Evolutionary conservation across 345 rosid species (phyloP), one percentile per base, ranked within the genome.

Genomic region (Linum tenue): DNA sequence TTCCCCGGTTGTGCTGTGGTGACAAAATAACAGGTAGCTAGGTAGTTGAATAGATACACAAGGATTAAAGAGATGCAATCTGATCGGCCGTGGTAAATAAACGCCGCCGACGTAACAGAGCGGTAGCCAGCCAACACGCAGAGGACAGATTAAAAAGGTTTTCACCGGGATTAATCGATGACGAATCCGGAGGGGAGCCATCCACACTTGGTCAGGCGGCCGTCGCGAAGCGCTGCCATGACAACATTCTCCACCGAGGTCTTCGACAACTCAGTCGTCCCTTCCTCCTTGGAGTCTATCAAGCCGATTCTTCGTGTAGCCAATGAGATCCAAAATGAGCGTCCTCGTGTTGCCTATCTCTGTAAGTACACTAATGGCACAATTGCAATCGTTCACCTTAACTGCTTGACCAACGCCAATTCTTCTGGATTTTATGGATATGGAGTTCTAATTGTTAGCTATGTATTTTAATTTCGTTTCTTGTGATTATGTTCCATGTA

Each of bases 201-300:
- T 9, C 53, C 53, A 9, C 53, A 48, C 14, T 48, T 48, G 14
- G 53, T 48, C 53, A 48, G 95, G 83, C 84, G 98, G 80, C 88
- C 98, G 64, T 92, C 97, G 11, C 84, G 97, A 60, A 81, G 98
- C 59, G 96, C 92, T 2, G 89, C 97, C 69, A 78, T 78, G 69
- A 90, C 97, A 59, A 86, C 88, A 10, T 80, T 94, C 72, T 86
- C 97, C 3, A 84, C 86, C 11, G 98, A 92, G 82, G 98, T 92
- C 44, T 88, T 92, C 66, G 98, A 92, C 71, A 86, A 87, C 5
- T 97, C 90, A 75, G 98, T 90, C 60, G 98, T 92, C 22, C 98
- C 98, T 2, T 84, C 91, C 36, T 90, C 99, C 22, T 86, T 94
- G 55, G 82, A 87, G 69, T 82, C 85, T 80, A 86, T 94, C 58